Evolutionary conservation across 225 moss, liverwort and hornwort species (phyloP).

Genomic region (Bryum argenteum): DNA sequence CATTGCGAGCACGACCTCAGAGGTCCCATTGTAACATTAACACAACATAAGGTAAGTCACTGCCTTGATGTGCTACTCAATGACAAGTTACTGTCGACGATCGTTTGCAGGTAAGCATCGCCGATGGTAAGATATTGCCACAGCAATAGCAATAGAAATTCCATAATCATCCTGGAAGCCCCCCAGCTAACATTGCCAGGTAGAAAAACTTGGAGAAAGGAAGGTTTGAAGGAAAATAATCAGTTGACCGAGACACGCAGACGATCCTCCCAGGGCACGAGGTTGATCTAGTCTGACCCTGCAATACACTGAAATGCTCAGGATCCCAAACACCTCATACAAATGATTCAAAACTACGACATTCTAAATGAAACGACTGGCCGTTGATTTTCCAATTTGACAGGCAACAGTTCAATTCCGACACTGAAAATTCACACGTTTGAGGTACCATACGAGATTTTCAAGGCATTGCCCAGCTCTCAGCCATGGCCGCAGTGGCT

Average conservation of each 20-base stretch:
- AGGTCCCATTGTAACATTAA: slow-evolving; percentile 2
- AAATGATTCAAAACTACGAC: neutral
- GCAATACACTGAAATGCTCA: slow-evolving; percentile 30
- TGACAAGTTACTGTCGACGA: neutral
- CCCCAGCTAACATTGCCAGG: neutral
- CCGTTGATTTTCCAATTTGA: no score
- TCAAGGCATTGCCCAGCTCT: no score
- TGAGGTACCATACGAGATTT: no score
- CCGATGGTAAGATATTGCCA: neutral
- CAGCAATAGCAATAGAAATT: neutral
- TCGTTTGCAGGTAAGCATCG: neutral
- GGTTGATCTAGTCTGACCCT: slow-evolving; percentile 99
- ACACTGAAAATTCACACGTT: no score
- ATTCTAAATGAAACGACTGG: neutral
- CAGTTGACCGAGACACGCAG: slow-evolving; percentile 70
- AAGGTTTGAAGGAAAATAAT: neutral
- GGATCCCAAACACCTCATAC: neutral
- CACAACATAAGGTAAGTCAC: neutral
- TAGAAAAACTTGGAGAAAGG: neutral
- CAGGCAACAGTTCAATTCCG: no score
- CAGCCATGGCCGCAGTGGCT: no score
- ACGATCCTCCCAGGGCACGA: slow-evolving; percentile 90
- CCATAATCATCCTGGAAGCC: neutral
- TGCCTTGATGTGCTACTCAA: neutral
- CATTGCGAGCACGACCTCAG: slow-evolving; percentile 7